Base-by-base conservation (phyloP, 139 green algal genomes). In the Zygnema circumcarinatum region DNA sequence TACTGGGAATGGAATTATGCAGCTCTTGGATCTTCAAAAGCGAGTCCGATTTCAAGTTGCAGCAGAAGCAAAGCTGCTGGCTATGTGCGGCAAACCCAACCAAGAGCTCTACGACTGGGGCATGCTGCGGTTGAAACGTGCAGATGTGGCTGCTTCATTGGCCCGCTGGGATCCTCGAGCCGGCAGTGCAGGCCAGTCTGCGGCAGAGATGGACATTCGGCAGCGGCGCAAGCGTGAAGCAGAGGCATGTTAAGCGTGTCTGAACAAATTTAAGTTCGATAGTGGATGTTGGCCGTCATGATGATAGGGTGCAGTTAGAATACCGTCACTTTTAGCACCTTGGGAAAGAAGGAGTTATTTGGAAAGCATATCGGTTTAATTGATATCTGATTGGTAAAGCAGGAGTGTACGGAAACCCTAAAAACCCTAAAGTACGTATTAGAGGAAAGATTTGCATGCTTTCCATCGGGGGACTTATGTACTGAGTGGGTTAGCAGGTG, bases 11-110 rank as follows among this genome's bases (percentile, higher is more conserved):
- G 47, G 7, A 16, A 25, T 62, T n/a, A n/a, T 39, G 69, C 69
- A 78, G 69, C 35, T 41, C 36, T 39, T 78, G 69, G 90, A 84
- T n/a, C 68, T 93, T 33, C 90, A 93, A 90, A 88, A 40, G 73
- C 83, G 84, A 47, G 75, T 93, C 25, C 74, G 90, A 31, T 75
- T 38, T 7, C 62, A 91, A 33, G 85, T 93, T 35, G n/a, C 53
- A 0, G 53, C 92, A 29, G 90, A 93, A 80, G 85, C 92, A 74
- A 38, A 76, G 73, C 85, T 92, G 0, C 54, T 53, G 90, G 81
- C 79, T 38, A 22, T 1, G 7, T 75, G 86, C 35, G 2, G 39
- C 2, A 52, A 74, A 7, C 33, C 11, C 11, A 39, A 81, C 54
- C 53, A 29, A 21, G 47, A 36, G 1, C 72, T 91, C 3, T 53